A percentile compares a stretch with the other conserved stretches of the same genome.
Conservation (phyloP, 306 rosid species). For the Quercus alba region DNA sequence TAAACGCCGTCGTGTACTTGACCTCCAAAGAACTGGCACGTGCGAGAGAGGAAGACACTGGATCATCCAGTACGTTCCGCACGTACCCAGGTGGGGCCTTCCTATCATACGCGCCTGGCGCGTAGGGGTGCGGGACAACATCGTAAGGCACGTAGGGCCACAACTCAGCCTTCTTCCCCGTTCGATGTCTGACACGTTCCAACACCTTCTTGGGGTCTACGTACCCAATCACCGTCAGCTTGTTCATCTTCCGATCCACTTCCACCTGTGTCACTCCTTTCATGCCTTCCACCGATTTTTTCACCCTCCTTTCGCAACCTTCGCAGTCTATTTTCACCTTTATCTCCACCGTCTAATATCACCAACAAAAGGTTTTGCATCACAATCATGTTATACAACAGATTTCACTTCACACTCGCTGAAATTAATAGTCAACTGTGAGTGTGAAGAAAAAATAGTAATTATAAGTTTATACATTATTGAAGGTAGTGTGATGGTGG, state of each 20-base stretch:
- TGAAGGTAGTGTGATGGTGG: no score
- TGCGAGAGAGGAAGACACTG: constrained; percentile 29
- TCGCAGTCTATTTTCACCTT: constrained; percentile 55
- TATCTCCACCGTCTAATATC: constrained; percentile 43
- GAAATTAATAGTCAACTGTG: no score
- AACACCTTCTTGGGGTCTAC: constrained; percentile 38
- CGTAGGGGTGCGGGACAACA: constrained; percentile 47
- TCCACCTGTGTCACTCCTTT: constrained; percentile 43
- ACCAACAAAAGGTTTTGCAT: no score
- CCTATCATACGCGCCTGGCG: constrained; percentile 41
- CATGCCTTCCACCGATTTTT: constrained; percentile 44
- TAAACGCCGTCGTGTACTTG: constrained; percentile 42
- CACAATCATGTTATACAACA: no score
- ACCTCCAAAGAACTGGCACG: constrained; percentile 44
- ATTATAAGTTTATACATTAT: no score
- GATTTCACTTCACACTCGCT: no score
- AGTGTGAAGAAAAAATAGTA: no score
- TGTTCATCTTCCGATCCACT: constrained; percentile 40
- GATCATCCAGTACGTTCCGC: constrained; percentile 32
- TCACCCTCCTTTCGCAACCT: constrained; percentile 46
- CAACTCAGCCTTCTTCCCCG: constrained; percentile 49
- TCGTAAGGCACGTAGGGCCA: constrained; percentile 56
- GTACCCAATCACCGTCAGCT: constrained; percentile 45
- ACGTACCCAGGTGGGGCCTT: constrained; percentile 63
- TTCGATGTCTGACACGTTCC: constrained; percentile 38